Conservation (phyloP, 2,329 filamentous ascomycete species). For the Stagonosporopsis vannaccii region DNA sequence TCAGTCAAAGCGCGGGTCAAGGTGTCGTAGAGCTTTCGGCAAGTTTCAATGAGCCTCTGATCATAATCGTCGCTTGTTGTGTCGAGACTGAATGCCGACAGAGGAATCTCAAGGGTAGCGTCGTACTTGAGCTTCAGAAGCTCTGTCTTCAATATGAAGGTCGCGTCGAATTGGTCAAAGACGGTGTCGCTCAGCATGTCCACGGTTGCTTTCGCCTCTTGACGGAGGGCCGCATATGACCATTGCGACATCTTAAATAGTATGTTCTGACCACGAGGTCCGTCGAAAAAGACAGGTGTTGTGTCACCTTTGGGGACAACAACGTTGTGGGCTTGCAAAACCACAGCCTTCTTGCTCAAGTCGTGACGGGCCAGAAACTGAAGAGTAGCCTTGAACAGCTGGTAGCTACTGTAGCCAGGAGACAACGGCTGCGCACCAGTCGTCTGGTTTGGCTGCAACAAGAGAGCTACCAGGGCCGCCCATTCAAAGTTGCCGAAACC, state of each 20-base stretch:
- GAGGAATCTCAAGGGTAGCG: slow-evolving; percentile 54
- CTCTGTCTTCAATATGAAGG: slow-evolving; percentile 74
- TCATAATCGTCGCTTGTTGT: slow-evolving; percentile 33
- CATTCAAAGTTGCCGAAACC: slow-evolving; percentile 96
- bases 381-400: slow-evolving; percentile 93
- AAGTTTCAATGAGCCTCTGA: slow-evolving; percentile 49
- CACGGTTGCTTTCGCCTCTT: slow-evolving; percentile 77
- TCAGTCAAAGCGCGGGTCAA: slow-evolving; percentile 77
- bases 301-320: slow-evolving; percentile 51
- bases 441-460: slow-evolving; percentile 78
- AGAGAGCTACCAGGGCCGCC: slow-evolving; percentile 78
- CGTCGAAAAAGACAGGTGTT: slow-evolving; percentile 80
- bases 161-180: slow-evolving; percentile 81
- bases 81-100: slow-evolving; percentile 41
- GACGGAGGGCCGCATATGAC: slow-evolving; percentile 77
- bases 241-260: slow-evolving; percentile 89
- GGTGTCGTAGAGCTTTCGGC: slow-evolving; percentile 67
- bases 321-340: slow-evolving; percentile 53
- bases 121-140: slow-evolving; percentile 64
- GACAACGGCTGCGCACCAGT: slow-evolving; percentile 77
- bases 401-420: slow-evolving; percentile 83
- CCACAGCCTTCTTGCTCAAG: slow-evolving; percentile 70
- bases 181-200: slow-evolving; percentile 75
- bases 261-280: slow-evolving; percentile 76
- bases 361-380: slow-evolving; percentile 83